Evolutionary conservation across 2,329 filamentous ascomycete genomes (phyloP), one percentile per base, ranked within the genome.

Genomic region (Ceratocystis diversiconidia): DNA sequence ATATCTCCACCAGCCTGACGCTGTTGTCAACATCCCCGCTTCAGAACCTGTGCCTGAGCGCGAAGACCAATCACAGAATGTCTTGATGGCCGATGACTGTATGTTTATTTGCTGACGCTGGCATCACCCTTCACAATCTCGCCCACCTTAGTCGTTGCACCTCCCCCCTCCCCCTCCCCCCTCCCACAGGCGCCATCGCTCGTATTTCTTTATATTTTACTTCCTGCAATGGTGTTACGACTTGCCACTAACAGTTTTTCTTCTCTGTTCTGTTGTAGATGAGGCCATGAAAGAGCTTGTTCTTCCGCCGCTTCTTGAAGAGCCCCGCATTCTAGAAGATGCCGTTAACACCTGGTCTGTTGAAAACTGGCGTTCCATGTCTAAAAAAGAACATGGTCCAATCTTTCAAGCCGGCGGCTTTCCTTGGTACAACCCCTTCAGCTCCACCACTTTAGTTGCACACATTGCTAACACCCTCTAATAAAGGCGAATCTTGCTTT

Each of bases 401-500:
- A 74, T 87, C 66, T 99, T 99, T 74, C 75, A 94, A 68, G 92
- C 90, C 69, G 92, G 86, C 62, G 92, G 89, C 62, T 87, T 85
- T 73, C 94, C 92, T 74, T 99, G 94, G 88, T 91, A 75, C 73
- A 83, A 77, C 25, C 41, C 52, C 57, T 66, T 30, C 30, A 17
- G 17, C 36, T 62, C 17, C 44, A 66, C 22, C 41, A 10, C 43
- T 70, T 66, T 62, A 32, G 15, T 32, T 15, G 30, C 28, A 3
- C 48, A 19, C 28, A 25, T 25, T 4, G 69, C 69, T 57, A 61
- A 63, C 64, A 70, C 72, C 61, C 73, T 68, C 62, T 62, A 28
- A 17, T 59, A 25, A 69, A 92, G 88, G 94, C 88, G 92, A 72
- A 87, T 97, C 71, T 82, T 99, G 15, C 91, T 99, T 74, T 99